Evolutionary conservation across 495 filamentous ascomycete species (phyloP), one percentile per base, ranked within the genome.

Genomic region (Recurvomyces mirabilis): DNA sequence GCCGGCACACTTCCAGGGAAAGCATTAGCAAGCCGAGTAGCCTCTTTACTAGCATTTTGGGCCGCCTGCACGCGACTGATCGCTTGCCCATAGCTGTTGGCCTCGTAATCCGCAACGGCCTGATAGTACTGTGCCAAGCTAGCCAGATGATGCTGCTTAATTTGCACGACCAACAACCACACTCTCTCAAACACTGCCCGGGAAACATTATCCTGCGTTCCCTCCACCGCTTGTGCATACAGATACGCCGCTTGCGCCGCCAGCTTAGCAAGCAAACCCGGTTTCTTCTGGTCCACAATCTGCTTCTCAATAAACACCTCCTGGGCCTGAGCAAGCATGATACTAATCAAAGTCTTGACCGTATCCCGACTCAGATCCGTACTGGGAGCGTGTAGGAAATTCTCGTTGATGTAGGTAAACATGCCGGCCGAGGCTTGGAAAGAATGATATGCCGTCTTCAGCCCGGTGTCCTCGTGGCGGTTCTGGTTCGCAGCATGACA

Each of bases 401-500:
- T 96, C 66, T 96, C 88, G 62, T 96, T 98, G 68, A 98, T 96
- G 56, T 98, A 98, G 15, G 87, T 95, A 64, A 96, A 98, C 91
- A 98, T 98, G 62, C 91, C 91, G 10, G 91, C 91, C 19, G 88
- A 82, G 25, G 91, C 91, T 61, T 98, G 91, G 69, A 96, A 96
- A 17, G 91, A 96, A 64, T 98, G 89, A 58, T 94, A 98, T 2
- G 91, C 84, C 13, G 86, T 91, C 65, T 96, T 98, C 50, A 96
- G 74, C 20, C 93, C 89, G 15, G 81, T 69, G 47, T 96, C 93
- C 56, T 96, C 87, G 46, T 79, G 83, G 17, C 93, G 81, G 47
- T 87, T 84, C 61, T 96, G 91, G 60, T 87, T 72, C 43, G 91
- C 91, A 36, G 88, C 91, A 69, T 98, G 87, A 56, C 89, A 94